Conservation (phyloP, 352 stramenopile species). For the Phytophthora pisi region DNA sequence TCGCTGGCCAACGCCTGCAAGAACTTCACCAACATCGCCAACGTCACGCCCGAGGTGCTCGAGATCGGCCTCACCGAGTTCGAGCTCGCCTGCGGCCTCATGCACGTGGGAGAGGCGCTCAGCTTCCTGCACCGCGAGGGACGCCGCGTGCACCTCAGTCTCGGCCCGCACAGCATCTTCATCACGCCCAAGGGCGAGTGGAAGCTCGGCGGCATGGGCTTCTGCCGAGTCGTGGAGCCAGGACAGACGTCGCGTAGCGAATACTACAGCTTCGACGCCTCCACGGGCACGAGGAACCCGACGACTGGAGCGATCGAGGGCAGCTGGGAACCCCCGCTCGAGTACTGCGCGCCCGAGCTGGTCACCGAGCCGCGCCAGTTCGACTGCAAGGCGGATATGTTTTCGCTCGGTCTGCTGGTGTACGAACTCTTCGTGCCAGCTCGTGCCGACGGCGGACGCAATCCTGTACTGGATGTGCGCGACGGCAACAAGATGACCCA, state of each 20-base stretch:
- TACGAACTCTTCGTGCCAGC: conserved; percentile 87
- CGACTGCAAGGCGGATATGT: conserved; percentile 84
- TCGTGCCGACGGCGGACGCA: conserved; percentile 77
- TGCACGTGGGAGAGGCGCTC: conserved; percentile 89
- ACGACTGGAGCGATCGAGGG: conserved; percentile 60
- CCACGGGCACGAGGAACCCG: conserved; percentile 58
- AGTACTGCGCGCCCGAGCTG: conserved; percentile 88
- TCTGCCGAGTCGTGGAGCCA: conserved; percentile 84
- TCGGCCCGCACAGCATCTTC: conserved; percentile 90
- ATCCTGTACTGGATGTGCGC: conserved; percentile 79
- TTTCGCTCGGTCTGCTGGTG: conserved; percentile 82
- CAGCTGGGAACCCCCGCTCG: conserved; percentile 81
- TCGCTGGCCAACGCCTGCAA: conserved; percentile 91
- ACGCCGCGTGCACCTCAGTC: conserved; percentile 85
- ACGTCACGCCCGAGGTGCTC: conserved; percentile 86
- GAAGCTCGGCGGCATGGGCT: conserved; percentile 92
- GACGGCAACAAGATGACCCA: conserved; percentile 91
- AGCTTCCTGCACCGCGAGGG: conserved; percentile 92
- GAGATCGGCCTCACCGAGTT: conserved; percentile 90
- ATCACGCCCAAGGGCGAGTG: conserved; percentile 92
- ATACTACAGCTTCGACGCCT: conserved; percentile 75
- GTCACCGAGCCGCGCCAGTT: conserved; percentile 86
- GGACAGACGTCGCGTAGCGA: conserved; percentile 84
- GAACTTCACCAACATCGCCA: conserved; percentile 86
- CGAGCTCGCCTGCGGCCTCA: conserved; percentile 86